phyloP scores from a whole-genome alignment of 2,329 filamentous ascomycete genomes.

The Colletotrichum liriopes region DNA sequence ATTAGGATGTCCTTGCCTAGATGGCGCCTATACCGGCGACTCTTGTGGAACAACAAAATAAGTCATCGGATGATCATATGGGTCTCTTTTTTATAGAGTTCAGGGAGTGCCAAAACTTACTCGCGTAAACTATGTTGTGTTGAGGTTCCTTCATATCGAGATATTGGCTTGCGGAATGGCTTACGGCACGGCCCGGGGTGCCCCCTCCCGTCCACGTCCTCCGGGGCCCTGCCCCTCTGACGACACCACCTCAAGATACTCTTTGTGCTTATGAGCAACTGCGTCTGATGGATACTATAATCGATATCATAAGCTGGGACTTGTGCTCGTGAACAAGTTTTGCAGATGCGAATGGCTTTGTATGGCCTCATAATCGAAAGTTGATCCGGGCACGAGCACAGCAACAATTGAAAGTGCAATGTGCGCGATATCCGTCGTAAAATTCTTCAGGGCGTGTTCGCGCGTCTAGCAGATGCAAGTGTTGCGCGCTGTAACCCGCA shows the following conservation, averaged over 20 bases:
- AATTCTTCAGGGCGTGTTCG: neutral
- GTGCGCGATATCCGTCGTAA: neutral
- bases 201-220: neutral
- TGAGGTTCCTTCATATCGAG: neutral
- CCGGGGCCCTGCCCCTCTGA: neutral
- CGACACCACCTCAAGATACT: neutral
- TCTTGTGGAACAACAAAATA: neutral
- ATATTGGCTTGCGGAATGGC: neutral
- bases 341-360: neutral
- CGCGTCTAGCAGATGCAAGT: neutral
- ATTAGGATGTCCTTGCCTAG: too few relatives aligned
- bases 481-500: too few relatives aligned
- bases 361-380: neutral
- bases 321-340: neutral
- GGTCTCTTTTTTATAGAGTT: neutral
- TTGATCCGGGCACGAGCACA: neutral
- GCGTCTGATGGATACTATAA: too few relatives aligned
- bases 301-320: neutral
- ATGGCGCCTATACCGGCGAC: too few relatives aligned
- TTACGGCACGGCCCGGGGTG: constrained; percentile 10
- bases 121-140: neutral
- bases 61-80: neutral
- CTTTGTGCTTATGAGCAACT: neutral
- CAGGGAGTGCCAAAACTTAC: neutral
- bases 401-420: neutral